Evolutionary conservation across 1,284 basidiomycete species (phyloP).

Genomic region (Tilletia indica): DNA sequence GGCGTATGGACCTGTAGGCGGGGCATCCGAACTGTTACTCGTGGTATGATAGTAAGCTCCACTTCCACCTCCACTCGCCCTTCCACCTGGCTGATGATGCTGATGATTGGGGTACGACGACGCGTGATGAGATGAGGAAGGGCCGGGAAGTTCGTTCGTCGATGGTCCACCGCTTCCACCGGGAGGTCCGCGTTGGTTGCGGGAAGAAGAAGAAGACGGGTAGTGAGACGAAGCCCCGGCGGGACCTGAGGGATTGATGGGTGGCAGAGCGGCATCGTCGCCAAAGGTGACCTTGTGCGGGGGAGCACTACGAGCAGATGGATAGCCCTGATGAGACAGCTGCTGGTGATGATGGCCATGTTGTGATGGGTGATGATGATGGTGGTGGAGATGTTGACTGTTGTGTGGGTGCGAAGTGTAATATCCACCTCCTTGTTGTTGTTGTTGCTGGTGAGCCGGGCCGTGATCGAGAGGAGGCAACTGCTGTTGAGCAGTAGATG

Average conservation of each 20-base stretch:
- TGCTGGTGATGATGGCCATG: constrained; percentile 13
- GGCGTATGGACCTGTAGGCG: too few relatives aligned
- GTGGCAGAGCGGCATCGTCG: constrained; percentile 26
- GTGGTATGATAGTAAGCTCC: too few relatives aligned
- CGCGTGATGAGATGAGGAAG: not conserved
- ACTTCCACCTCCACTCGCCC: too few relatives aligned
- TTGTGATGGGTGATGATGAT: constrained; percentile 19
- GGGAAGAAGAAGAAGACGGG: too few relatives aligned
- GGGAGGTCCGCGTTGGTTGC: too few relatives aligned
- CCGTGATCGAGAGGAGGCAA: constrained; percentile 1
- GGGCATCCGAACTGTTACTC: too few relatives aligned
- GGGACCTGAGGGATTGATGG: constrained; percentile 27
- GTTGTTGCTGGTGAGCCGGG: constrained; percentile 18
- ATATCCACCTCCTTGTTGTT: not conserved
- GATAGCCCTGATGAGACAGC: constrained; percentile 15
- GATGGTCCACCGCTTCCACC: too few relatives aligned
- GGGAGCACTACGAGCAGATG: constrained; percentile 44
- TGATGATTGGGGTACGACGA: too few relatives aligned
- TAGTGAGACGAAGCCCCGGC: constrained; percentile 16
- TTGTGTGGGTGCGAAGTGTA: constrained; percentile 8
- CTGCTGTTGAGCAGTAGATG: constrained; percentile 19
- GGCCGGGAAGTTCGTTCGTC: not conserved
- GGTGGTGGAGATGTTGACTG: not conserved
- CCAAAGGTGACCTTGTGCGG: constrained; percentile 48
- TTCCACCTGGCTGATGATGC: too few relatives aligned